These are phyloP conservation scores for Scalesia atractyloides DNA, from an alignment of 129 eudicot genomes.

Conservation along the genomic window DNA sequence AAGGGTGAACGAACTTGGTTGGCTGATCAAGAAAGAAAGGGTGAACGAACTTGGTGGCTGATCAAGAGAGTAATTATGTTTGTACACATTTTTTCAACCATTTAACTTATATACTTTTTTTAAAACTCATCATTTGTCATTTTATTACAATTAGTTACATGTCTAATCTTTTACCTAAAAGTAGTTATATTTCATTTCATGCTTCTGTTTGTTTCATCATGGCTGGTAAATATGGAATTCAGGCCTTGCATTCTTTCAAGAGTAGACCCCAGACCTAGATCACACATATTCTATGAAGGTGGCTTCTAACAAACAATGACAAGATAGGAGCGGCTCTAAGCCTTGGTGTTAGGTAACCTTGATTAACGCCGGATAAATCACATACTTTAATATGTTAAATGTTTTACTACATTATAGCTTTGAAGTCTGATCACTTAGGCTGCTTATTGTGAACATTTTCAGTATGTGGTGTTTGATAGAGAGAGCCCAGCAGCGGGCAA, in stretches of 20 bases:
- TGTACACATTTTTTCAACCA: no score
- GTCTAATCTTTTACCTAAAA: no score
- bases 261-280: constrained; percentile 64
- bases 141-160: no score
- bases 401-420: neutral
- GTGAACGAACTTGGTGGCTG: no score
- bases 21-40: no score
- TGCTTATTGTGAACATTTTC: neutral
- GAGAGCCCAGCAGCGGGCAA: constrained; percentile 60
- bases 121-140: no score
- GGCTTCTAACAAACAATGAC: constrained; percentile 89
- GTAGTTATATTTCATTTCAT: no score
- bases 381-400: neutral
- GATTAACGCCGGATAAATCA: neutral
- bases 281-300: constrained; percentile 78
- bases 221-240: constrained; percentile 75
- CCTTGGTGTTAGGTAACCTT: constrained; percentile 76
- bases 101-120: no score
- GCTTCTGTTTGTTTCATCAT: neutral
- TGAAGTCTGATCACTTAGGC: constrained; percentile 10
- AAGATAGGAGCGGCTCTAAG: constrained; percentile 86
- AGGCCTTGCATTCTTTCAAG: constrained; percentile 85
- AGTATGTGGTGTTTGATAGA: constrained; percentile 37
- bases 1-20: no score
- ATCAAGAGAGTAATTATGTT: no score